Conservation (phyloP, 352 stramenopile species). For the Phytophthora podocarpi region DNA sequence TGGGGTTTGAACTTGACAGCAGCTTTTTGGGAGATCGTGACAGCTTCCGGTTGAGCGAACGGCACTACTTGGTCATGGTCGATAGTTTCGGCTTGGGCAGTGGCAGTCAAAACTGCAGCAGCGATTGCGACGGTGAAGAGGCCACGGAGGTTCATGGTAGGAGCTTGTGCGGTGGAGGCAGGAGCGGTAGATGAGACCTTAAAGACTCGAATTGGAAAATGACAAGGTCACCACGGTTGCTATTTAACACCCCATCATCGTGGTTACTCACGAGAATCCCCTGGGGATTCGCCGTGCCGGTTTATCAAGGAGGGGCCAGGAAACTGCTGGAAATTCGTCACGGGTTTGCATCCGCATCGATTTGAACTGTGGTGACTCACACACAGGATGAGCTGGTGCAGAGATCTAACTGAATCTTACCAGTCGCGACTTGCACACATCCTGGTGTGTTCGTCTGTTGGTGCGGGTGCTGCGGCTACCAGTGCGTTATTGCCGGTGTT, state of each 20-base stretch:
- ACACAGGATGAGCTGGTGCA: background rate
- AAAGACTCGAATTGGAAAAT: background rate
- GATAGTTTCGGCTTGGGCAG: slow-evolving; percentile 2
- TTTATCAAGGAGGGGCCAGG: background rate
- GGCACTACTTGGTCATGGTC: slow-evolving; percentile 9
- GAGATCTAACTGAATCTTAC: background rate
- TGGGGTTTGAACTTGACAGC: slow-evolving; percentile 24
- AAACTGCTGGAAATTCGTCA: slow-evolving; percentile 9
- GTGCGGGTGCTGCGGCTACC: background rate
- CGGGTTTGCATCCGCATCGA: slow-evolving; percentile 2
- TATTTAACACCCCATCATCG: too few species aligned
- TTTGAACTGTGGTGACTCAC: slow-evolving; percentile 14
- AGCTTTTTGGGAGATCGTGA: slow-evolving; percentile 13
- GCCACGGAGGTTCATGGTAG: slow-evolving; percentile 4
- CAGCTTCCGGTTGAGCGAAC: slow-evolving; percentile 12
- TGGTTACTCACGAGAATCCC: too few species aligned
- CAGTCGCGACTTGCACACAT: slow-evolving; percentile 2
- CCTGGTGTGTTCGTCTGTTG: background rate
- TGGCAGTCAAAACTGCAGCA: background rate
- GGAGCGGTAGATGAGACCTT: background rate
- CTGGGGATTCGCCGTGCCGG: too few species aligned
- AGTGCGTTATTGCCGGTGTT: background rate
- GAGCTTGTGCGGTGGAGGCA: background rate
- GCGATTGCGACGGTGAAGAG: background rate
- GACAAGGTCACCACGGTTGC: too few species aligned